Evolutionary conservation across 495 filamentous ascomycete genomes (phyloP).

Genomic region (Rhizodiscina lignyota): DNA sequence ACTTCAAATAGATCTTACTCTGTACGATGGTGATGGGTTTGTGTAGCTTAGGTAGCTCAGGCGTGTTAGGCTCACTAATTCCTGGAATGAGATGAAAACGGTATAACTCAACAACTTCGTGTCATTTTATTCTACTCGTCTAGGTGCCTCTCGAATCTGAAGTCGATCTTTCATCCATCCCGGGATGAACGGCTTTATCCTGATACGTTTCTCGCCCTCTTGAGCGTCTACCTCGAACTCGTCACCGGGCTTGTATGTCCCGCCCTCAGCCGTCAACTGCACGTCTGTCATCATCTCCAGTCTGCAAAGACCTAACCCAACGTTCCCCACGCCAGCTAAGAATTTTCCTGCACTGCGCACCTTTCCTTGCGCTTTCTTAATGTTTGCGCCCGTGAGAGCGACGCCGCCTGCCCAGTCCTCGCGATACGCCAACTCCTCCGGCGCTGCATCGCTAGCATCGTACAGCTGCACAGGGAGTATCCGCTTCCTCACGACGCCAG

Average conservation of each 20-base stretch:
- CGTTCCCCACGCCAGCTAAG: constrained; percentile 57
- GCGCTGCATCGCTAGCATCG: constrained; percentile 12
- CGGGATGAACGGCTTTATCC: constrained; percentile 78
- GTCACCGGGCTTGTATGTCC: constrained; percentile 30
- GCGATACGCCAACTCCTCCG: constrained; percentile 31
- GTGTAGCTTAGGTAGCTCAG: too few relatives aligned
- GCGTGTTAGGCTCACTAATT: too few relatives aligned
- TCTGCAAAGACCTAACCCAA: constrained; percentile 77
- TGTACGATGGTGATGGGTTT: too few relatives aligned
- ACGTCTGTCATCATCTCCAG: constrained; percentile 80
- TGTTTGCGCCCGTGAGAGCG: constrained; percentile 6
- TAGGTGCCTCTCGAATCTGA: background rate
- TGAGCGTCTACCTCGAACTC: constrained; percentile 33
- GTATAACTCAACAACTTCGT: too few relatives aligned
- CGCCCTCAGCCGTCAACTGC: constrained; percentile 42
- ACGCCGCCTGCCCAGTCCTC: constrained; percentile 13
- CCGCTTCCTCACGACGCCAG: constrained; percentile 79
- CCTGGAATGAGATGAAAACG: too few relatives aligned
- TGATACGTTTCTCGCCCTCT: constrained; percentile 27
- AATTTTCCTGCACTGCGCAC: constrained; percentile 64
- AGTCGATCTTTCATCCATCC: constrained; percentile 35
- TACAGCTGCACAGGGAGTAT: constrained; percentile 79
- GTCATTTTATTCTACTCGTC: background rate
- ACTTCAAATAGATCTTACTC: too few relatives aligned
- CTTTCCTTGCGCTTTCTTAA: constrained; percentile 21